Evolutionary conservation across 768 basidiomycete genomes (phyloP).

Genomic region (Tricholoma matsutake): DNA sequence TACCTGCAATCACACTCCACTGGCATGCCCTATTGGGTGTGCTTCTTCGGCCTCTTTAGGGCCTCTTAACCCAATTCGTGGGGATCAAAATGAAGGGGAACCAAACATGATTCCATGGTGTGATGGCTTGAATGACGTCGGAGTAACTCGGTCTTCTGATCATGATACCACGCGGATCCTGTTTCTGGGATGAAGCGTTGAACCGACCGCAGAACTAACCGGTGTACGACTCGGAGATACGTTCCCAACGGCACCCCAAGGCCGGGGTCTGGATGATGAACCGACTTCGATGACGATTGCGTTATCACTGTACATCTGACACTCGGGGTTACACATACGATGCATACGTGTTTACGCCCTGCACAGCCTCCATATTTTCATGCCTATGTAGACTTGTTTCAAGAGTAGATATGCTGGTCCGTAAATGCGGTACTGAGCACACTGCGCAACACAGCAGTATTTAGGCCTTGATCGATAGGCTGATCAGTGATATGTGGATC

Average conservation of each 20-base stretch:
- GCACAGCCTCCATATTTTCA: background rate
- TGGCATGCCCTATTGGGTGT: background rate
- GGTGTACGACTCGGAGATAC: too few species aligned
- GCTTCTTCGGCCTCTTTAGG: background rate
- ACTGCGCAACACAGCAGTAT: background rate
- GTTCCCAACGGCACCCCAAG: too few species aligned
- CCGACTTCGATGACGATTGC: too few species aligned
- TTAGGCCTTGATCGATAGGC: background rate
- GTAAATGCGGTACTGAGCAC: background rate
- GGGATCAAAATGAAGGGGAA: background rate
- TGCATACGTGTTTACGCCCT: background rate
- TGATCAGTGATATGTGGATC: background rate
- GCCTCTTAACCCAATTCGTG: background rate
- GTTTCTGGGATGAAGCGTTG: too few species aligned
- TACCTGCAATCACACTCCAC: background rate
- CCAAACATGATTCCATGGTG: background rate
- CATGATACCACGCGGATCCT: too few species aligned
- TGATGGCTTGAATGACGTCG: background rate
- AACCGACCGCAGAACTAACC: too few species aligned
- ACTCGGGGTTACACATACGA: background rate
- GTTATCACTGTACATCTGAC: background rate
- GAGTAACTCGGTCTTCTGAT: background rate
- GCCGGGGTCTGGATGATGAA: background rate
- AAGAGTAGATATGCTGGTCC: too few species aligned
- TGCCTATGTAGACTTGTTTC: background rate